Evolutionary conservation across 495 filamentous ascomycete genomes (phyloP), one percentile per base, ranked within the genome.

Genomic region (Aspergillus saccharolyticus): DNA sequence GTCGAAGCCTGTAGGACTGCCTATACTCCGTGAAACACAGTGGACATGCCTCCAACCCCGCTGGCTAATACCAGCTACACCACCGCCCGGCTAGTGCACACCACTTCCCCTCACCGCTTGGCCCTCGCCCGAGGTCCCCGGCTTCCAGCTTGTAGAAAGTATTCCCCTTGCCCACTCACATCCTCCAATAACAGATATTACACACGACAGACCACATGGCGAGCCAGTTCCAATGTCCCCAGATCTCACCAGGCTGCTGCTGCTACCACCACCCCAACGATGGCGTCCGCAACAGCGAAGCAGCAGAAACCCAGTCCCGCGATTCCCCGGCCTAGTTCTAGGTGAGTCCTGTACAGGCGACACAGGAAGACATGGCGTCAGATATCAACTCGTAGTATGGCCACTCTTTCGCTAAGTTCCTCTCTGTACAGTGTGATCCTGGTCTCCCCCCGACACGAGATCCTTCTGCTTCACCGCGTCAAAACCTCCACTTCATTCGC

Each of bases 391-490:
- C 25, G 3, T 28, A 9, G 3, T 28, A 3, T 9, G 4, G 25
- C 25, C 25, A 28, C 25, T 28, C 4, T n/a, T n/a, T n/a, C n/a
- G n/a, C n/a, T n/a, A n/a, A n/a, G n/a, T n/a, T n/a, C n/a, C 45
- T 54, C 1, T 14, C 45, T 54, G n/a, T 1, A 6, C 58, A 96
- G 90, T 65, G 83, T 98, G 45, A 76, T 98, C 47, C 80, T 97
- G 24, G 73, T 98, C 43, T 97, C 94, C 0, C 87, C 90, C 0
- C 78, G 77, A 53, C 96, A 97, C 67, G 83, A 95, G 66, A 82
- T 97, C 43, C 82, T 98, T 19, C 82, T 97, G 19, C 83, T 98
- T 2, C 90, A 91, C 63, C 85, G 94, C 52, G 90, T 96, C 14
- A 77, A 85, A 49, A 88, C 84, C 0, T 93, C 91, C 2, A 83